phyloP scores from a whole-genome alignment of 495 filamentous ascomycete species.

The Annulohypoxylon stygium region DNA sequence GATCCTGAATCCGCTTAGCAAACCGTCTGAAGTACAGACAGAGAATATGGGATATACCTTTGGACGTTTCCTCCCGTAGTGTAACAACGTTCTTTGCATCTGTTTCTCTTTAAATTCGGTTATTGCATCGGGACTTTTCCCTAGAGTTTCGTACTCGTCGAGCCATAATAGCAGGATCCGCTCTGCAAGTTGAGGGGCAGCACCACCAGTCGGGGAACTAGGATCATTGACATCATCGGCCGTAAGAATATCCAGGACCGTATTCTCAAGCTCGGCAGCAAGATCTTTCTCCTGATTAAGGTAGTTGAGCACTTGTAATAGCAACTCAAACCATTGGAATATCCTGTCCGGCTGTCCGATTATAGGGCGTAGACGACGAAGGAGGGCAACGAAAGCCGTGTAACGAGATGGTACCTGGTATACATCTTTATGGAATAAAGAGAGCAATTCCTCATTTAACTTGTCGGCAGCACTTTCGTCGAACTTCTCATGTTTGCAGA shows the following conservation, averaged over 20 bases:
- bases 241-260: slow-evolving; percentile 69
- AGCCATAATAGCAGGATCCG: slow-evolving; percentile 72
- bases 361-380: slow-evolving; percentile 70
- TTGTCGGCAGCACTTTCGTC: slow-evolving; percentile 72
- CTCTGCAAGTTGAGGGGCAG: slow-evolving; percentile 62
- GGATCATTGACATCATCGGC: slow-evolving; percentile 68
- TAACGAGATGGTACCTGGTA: slow-evolving; percentile 64
- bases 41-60: slow-evolving; percentile 61
- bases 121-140: slow-evolving; percentile 56
- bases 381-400: slow-evolving; percentile 71
- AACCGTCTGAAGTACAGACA: background rate
- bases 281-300: slow-evolving; percentile 69
- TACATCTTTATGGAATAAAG: slow-evolving; percentile 69
- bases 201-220: slow-evolving; percentile 53
- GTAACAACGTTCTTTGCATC: slow-evolving; percentile 65
- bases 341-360: slow-evolving; percentile 66
- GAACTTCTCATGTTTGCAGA: slow-evolving; percentile 68
- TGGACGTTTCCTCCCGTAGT: slow-evolving; percentile 74
- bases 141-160: slow-evolving; percentile 61
- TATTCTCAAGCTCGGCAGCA: slow-evolving; percentile 67
- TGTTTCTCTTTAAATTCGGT: slow-evolving; percentile 68
- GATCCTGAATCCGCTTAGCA: slow-evolving; percentile 61
- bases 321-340: slow-evolving; percentile 75
- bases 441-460: slow-evolving; percentile 74
- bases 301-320: slow-evolving; percentile 70